phyloP scores from a whole-genome alignment of 768 basidiomycete species.

The Boletus fagicola region DNA sequence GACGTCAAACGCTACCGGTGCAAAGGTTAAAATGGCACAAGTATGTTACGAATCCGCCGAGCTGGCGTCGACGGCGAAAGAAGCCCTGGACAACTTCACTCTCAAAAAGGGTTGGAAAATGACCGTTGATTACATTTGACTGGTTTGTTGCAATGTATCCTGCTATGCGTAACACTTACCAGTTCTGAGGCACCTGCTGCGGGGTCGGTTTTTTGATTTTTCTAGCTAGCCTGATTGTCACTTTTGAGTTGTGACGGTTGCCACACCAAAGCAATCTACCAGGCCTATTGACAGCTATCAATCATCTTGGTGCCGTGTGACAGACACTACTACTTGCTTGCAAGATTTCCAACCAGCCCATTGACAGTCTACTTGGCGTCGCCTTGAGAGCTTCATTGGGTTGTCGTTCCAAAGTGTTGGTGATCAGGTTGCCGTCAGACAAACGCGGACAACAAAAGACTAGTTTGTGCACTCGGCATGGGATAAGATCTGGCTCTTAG shows the following conservation, averaged over 20 bases:
- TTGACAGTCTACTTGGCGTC: background rate
- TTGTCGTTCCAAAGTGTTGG: background rate
- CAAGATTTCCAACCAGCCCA: background rate
- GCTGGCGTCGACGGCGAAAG: conserved; percentile 73
- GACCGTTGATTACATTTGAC: conserved; percentile 66
- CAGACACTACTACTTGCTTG: background rate
- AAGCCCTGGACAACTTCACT: conserved; percentile 80
- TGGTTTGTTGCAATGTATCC: conserved; percentile 14
- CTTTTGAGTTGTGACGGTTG: background rate
- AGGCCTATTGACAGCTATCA: background rate
- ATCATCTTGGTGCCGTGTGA: background rate
- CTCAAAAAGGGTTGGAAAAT: conserved; percentile 86
- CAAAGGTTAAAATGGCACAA: conserved; percentile 76
- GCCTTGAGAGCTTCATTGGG: background rate
- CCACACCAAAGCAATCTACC: background rate
- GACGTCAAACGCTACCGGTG: conserved; percentile 61
- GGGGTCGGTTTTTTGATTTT: background rate
- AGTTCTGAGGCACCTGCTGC: conserved; percentile 43
- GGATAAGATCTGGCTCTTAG: background rate
- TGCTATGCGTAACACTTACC: conserved; percentile 4
- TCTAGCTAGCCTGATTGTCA: background rate
- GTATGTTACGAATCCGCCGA: conserved; percentile 75
- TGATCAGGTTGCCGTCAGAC: background rate
- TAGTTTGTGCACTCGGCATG: background rate
- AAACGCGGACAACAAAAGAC: background rate